These are phyloP conservation scores for Puccinia novopanici DNA, from an alignment of 1,284 basidiomycete genomes.

Conservation along the genomic window DNA sequence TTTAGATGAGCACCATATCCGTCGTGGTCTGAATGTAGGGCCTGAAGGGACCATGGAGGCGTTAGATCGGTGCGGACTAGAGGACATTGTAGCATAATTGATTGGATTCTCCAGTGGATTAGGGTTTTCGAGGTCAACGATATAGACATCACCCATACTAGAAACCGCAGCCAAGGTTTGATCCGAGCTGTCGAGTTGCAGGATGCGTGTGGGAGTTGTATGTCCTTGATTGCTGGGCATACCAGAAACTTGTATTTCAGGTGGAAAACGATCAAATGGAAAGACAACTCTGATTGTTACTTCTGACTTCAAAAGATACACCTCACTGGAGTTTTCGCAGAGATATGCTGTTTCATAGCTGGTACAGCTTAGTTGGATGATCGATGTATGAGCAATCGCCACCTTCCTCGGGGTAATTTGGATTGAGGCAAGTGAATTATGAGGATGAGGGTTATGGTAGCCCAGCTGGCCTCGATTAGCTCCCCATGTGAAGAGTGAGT, in stretches of 20 bases:
- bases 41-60: neutral
- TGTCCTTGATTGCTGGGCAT: constrained; percentile 70
- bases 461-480: constrained; percentile 92
- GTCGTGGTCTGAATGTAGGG: constrained; percentile 19
- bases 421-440: constrained; percentile 70
- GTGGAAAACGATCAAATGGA: constrained; percentile 70
- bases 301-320: constrained; percentile 44
- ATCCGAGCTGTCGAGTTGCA: constrained; percentile 79
- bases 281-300: constrained; percentile 63
- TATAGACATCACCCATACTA: constrained; percentile 86
- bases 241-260: constrained; percentile 74
- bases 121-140: constrained; percentile 66
- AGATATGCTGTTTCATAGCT: constrained; percentile 52
- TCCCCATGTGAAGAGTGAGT: constrained; percentile 91
- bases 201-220: constrained; percentile 65
- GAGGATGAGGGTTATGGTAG: constrained; percentile 61
- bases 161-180: constrained; percentile 82
- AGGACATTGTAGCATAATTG: constrained; percentile 37
- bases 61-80: constrained; percentile 3
- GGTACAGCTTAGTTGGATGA: constrained; percentile 71
- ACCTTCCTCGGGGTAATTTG: constrained; percentile 82
- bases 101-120: constrained; percentile 57
- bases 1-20: constrained; percentile 37
- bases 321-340: constrained; percentile 39
- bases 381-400: constrained; percentile 72